Base-by-base conservation (phyloP, 2,329 filamentous ascomycete species). In the Fusarium drepaniforme region DNA sequence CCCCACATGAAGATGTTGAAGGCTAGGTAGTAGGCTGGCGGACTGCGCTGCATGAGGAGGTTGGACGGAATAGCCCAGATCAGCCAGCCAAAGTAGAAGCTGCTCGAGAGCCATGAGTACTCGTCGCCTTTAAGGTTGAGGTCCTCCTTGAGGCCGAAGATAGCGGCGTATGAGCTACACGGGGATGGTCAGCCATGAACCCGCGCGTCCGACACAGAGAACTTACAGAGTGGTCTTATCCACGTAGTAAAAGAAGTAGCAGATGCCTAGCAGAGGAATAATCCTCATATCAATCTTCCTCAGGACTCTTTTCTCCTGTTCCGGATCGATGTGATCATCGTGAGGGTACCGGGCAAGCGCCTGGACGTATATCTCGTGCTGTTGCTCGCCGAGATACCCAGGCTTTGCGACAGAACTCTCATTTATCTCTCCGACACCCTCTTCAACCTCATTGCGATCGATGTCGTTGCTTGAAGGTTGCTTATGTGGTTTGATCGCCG, bases 111-210 rank as follows among this genome's bases (percentile, higher is more conserved):
- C 82, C 82, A 84, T 0, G 84, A 89, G 75, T 92, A 93, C 71
- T 92, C 83, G 0, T 86, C 85, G 2, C 89, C 89, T n/a, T 86
- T 83, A 1, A 93, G 84, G 16, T 86, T 74, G 11, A 92, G 84
- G 71, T 91, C 90, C 3, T 91, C 86, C 25, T 86, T 84, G 69
- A 93, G 89, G 2, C 90, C 90, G 68, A 93, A 92, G 60, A 93
- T 90, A 23, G 91, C 90, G 0, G 91, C 91, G 73, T 92, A 93
- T 1, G 87, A 90, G 13, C 78, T 77, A 63, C n/a, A 37, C 2
- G 21, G 51, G 18, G 40, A 2, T 42, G 9, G 23, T 63, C 21
- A 59, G 64, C 21, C 56, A 40, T n/a, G 21, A 8, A n/a, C 56
- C 4, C 1, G 5, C 3, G 35, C 3, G 18, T 23, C 16, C 4